phyloP scores from a whole-genome alignment of 1,284 basidiomycete genomes.

The Ganoderma lingzhi region DNA sequence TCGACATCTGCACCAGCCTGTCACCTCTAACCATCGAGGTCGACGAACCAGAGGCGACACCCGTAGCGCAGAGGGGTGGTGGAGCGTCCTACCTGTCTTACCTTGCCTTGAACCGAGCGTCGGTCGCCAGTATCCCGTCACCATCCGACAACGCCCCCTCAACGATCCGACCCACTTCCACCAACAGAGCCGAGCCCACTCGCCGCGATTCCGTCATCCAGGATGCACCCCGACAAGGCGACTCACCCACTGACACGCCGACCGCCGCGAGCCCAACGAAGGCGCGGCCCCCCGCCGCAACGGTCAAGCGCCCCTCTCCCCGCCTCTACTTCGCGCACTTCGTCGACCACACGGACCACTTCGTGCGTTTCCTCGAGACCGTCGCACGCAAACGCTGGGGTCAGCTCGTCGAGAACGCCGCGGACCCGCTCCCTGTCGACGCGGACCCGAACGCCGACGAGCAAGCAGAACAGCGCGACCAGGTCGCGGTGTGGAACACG shows the following conservation, averaged over 20 bases:
- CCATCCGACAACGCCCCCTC: slow-evolving; percentile 50
- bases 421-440: slow-evolving; percentile 28
- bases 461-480: slow-evolving; percentile 71
- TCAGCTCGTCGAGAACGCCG: slow-evolving; percentile 64
- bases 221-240: slow-evolving; percentile 41
- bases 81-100: slow-evolving; percentile 80
- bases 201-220: slow-evolving; percentile 46
- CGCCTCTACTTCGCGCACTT: slow-evolving; percentile 94
- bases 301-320: slow-evolving; percentile 77
- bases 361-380: slow-evolving; percentile 90
- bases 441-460: slow-evolving; percentile 50
- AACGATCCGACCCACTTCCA: slow-evolving; percentile 58
- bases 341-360: slow-evolving; percentile 87
- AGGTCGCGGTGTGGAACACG: slow-evolving; percentile 95
- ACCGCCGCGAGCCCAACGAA: slow-evolving; percentile 33
- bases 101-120: slow-evolving; percentile 72
- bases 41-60: slow-evolving; percentile 47
- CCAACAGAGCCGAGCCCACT: slow-evolving; percentile 47
- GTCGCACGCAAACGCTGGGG: slow-evolving; percentile 86
- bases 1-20: slow-evolving; percentile 89
- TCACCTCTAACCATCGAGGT: slow-evolving; percentile 54
- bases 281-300: slow-evolving; percentile 34
- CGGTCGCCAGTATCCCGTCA: slow-evolving; percentile 44
- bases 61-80: slow-evolving; percentile 40
- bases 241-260: slow-evolving; percentile 41